These are phyloP conservation scores for Rhizoclosmatium sp. DNA, from an alignment of 192 early-diverging fungal species.

Conservation along the genomic window DNA sequence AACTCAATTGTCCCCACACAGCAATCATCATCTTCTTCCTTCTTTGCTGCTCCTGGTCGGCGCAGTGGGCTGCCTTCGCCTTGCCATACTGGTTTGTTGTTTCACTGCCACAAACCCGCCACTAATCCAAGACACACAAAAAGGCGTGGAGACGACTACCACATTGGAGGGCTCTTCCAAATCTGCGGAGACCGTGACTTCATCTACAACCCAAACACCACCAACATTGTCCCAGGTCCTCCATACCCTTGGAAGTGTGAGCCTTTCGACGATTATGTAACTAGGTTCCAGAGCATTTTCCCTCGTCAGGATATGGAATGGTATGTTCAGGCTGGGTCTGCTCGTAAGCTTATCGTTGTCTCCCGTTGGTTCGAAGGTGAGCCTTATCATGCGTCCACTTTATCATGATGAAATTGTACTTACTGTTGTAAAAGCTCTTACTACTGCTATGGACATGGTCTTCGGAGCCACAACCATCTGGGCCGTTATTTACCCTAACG, in stretches of 20 bases:
- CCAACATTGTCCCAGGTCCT: background rate
- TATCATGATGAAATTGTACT: too few relatives aligned
- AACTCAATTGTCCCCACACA: background rate
- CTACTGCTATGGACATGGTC: conserved; percentile 14
- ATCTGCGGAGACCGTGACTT: conserved; percentile 22
- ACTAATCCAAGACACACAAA: background rate
- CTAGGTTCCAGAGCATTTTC: background rate
- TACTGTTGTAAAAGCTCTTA: background rate
- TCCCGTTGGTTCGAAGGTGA: conserved; percentile 12
- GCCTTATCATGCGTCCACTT: too few relatives aligned
- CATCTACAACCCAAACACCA: conserved; percentile 2
- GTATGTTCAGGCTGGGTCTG: conserved; percentile 6
- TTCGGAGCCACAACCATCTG: conserved; percentile 20
- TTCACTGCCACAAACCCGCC: too few relatives aligned
- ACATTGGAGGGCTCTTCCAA: conserved; percentile 28
- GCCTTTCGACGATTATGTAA: conserved; percentile 5
- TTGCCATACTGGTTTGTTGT: background rate
- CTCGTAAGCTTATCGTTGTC: conserved; percentile 5
- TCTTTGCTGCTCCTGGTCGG: conserved; percentile 1
- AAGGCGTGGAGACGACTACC: conserved; percentile 29
- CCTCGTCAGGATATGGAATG: background rate
- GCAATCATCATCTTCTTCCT: background rate
- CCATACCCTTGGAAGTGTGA: background rate
- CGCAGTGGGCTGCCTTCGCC: background rate
- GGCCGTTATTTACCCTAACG: conserved; percentile 1